Base-by-base conservation (phyloP, 1,284 basidiomycete genomes). In the Fomitopsis palustris region DNA sequence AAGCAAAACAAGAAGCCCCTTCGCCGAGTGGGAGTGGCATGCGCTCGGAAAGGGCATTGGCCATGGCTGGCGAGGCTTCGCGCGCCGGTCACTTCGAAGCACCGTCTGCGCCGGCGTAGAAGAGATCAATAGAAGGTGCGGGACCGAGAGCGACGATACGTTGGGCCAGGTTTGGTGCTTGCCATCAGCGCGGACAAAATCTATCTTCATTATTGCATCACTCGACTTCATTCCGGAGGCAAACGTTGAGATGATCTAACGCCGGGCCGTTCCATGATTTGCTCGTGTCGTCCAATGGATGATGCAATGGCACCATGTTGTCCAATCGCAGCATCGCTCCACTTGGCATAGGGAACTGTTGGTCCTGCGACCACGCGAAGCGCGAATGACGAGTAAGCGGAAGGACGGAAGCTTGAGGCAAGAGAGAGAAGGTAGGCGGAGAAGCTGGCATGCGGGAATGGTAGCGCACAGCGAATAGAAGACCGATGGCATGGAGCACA, bases 391-490 rank as follows among this genome's bases (percentile, higher is more conserved):
- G 41, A 19, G 41, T 42, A 21, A 8, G n/a, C 43, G 9, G n/a
- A n/a, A 27, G 45, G 25, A 23, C 7, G 8, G 47, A 51, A 31
- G 14, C 25, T 29, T 17, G 31, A 21, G n/a, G 41, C 17, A 21
- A 27, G 25, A 33, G 29, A 27, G 25, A 33, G 29, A 35, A 35
- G 33, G 49, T 7, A 51, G 49, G 33, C 49, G 27, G 45, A 27
- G 49, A 52, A 33, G 49, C 49, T 51, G 31, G 31, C 31, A 37
- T 7, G 49, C 49, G 25, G 27, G 45, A 29, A 52, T 37, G 49
- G 49, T 31, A 52, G 49, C 49, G 8, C 49, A 31, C 33, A 8
- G 49, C 49, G 49, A 52, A 52, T n/a, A 52, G 49, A 52, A 52
- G 29, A 35, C 49, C 8, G 49, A 37, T 52, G 31, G 49, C 31